Percentiles rank a stretch among this genome's conserved stretches.
Evolutionary conservation across 768 basidiomycete genomes (phyloP).

Genomic region (Tubosaeta sp.): DNA sequence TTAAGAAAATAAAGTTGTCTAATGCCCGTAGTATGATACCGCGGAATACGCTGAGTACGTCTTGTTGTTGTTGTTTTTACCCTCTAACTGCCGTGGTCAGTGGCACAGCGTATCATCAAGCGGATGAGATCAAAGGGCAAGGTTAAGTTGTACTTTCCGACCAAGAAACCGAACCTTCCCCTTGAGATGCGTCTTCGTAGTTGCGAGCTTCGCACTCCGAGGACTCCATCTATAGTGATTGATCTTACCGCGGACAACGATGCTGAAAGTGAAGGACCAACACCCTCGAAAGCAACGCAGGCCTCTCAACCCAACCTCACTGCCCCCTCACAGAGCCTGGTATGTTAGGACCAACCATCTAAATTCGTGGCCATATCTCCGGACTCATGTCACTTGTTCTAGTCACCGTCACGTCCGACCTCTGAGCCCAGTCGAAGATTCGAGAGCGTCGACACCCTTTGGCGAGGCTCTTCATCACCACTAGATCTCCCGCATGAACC

Average conservation of each 20-base stretch:
- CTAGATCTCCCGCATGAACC: background rate
- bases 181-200: conserved; percentile 16
- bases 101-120: conserved; percentile 25
- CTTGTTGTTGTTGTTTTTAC: background rate
- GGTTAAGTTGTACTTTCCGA: conserved; percentile 17
- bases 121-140: conserved; percentile 27
- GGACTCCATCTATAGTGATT: conserved; percentile 8
- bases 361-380: background rate
- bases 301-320: background rate
- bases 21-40: conserved; percentile 11
- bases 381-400: conserved; percentile 4
- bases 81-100: conserved; percentile 12
- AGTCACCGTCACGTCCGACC: conserved; percentile 4
- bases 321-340: background rate
- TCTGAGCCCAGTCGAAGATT: background rate
- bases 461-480: conserved; percentile 2
- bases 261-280: background rate
- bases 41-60: conserved; percentile 19
- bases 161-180: conserved; percentile 14
- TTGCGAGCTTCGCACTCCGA: conserved; percentile 3
- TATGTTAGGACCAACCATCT: conserved; percentile 5
- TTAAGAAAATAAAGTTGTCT: conserved; percentile 21
- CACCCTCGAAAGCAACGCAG: background rate
- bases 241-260: conserved; percentile 19
- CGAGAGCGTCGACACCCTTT: background rate